phyloP scores from a whole-genome alignment of 176 grass and related monocot species.

The Paspalum vaginatum region DNA sequence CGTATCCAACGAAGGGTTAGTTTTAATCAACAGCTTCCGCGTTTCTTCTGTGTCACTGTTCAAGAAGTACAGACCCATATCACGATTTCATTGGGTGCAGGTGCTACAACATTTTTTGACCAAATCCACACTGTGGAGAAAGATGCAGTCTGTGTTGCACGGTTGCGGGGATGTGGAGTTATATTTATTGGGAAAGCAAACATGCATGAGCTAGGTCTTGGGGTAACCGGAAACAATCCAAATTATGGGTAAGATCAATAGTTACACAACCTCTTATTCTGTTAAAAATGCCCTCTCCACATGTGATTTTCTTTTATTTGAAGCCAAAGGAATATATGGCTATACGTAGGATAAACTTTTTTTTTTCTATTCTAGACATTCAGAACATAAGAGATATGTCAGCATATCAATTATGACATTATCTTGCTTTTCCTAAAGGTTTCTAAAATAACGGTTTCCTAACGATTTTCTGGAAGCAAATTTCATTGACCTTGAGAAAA shows the following conservation, averaged over 20 bases:
- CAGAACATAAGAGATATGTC: not conserved
- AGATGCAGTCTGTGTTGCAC: slow-evolving; percentile 77
- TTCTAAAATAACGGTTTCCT: slow-evolving; percentile 3
- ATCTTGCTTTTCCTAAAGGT: not conserved
- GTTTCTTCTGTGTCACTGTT: slow-evolving; percentile 2
- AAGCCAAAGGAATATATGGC: not conserved
- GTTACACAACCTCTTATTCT: not conserved
- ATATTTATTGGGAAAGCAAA: slow-evolving; percentile 96
- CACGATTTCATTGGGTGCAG: slow-evolving; percentile 41
- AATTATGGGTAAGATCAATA: slow-evolving; percentile 78
- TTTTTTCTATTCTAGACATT: not conserved
- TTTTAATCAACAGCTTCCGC: slow-evolving; percentile 34
- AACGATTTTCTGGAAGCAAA: not conserved
- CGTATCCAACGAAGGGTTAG: slow-evolving; percentile 80
- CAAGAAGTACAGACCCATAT: not conserved
- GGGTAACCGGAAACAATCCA: slow-evolving; percentile 96
- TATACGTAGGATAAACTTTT: not conserved
- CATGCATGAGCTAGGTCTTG: slow-evolving; percentile 98
- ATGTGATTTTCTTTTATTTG: not conserved
- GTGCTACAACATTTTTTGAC: slow-evolving; percentile 83
- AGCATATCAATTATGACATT: not conserved
- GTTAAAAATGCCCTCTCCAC: not conserved
- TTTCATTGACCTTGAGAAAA: not conserved
- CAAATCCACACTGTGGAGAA: slow-evolving; percentile 60
- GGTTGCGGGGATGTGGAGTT: slow-evolving; percentile 88